Percentiles rank a stretch among this genome's conserved stretches.
Evolutionary conservation across 2,329 filamentous ascomycete genomes (phyloP).

Genomic region (Calonectria pteridis): DNA sequence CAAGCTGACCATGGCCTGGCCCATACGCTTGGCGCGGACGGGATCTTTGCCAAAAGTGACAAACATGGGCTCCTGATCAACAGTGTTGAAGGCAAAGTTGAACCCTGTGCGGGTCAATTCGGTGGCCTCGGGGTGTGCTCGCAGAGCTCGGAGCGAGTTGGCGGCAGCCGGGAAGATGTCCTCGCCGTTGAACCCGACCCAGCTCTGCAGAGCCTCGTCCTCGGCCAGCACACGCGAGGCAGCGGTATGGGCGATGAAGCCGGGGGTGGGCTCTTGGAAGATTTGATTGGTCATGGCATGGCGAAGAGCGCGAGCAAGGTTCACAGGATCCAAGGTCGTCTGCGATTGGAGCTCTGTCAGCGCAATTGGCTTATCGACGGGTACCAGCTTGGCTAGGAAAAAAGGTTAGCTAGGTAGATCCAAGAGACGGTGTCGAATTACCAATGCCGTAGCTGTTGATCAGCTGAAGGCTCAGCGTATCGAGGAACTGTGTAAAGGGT

Average conservation of each 20-base stretch:
- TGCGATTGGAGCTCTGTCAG: conserved; percentile 60
- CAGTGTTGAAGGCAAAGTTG: conserved; percentile 63
- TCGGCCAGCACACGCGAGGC: conserved; percentile 64
- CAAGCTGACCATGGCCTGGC: conserved; percentile 66
- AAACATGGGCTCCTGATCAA: conserved; percentile 66
- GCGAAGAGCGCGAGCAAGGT: conserved; percentile 64
- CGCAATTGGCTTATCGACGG: conserved; percentile 58
- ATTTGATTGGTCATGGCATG: conserved; percentile 70
- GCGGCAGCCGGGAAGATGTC: conserved; percentile 65
- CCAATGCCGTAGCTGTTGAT: conserved; percentile 65
- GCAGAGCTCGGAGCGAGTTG: conserved; percentile 60
- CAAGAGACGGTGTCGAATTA: conserved; percentile 42
- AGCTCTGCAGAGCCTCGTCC: conserved; percentile 62
- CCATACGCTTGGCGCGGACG: conserved; percentile 63
- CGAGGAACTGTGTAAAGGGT: conserved; percentile 56
- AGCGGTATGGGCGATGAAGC: conserved; percentile 67
- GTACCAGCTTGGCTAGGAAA: conserved; percentile 62
- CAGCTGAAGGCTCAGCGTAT: conserved; percentile 63
- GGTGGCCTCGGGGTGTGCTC: conserved; percentile 60
- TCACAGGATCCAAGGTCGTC: conserved; percentile 60
- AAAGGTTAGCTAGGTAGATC: conserved; percentile 8
- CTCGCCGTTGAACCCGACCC: conserved; percentile 68
- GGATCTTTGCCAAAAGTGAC: conserved; percentile 64
- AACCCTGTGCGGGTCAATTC: conserved; percentile 64
- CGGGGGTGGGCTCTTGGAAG: conserved; percentile 65